Evolutionary conservation across 306 rosid genomes (phyloP).

Genomic region (Quercus alba): DNA sequence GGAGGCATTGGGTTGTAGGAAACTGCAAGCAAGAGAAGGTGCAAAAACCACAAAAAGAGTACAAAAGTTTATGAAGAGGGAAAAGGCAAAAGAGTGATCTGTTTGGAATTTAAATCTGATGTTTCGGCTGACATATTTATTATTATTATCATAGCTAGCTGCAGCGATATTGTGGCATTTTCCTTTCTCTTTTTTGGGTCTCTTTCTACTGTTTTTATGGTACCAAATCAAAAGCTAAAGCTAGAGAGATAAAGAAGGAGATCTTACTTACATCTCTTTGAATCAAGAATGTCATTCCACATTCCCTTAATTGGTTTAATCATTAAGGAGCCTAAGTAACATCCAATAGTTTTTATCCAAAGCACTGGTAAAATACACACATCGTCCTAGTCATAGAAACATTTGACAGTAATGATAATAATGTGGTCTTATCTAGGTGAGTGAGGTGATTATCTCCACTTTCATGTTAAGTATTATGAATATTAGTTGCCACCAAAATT

Average conservation of each 20-base stretch:
- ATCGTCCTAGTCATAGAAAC: no score
- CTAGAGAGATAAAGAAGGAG: conserved; percentile 4
- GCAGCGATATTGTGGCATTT: conserved; percentile 24
- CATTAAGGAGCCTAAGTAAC: background rate
- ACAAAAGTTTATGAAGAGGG: conserved; percentile 33
- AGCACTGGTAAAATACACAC: no score
- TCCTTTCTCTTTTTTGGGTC: conserved; percentile 28
- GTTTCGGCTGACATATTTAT: conserved; percentile 7
- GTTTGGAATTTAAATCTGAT: background rate
- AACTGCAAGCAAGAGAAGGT: conserved; percentile 82
- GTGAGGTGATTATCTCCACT: no score
- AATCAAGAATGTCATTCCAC: conserved; percentile 57
- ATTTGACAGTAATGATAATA: no score
- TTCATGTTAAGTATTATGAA: no score
- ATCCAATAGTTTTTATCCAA: background rate
- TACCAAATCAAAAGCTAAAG: conserved; percentile 61
- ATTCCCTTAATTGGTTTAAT: background rate
- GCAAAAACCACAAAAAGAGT: conserved; percentile 19
- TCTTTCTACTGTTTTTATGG: conserved; percentile 67
- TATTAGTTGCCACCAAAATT: no score
- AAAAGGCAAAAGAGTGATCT: conserved; percentile 52
- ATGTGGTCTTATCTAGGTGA: no score
- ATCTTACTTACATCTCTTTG: conserved; percentile 40
- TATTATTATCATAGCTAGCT: background rate
- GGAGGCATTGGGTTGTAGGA: conserved; percentile 75